These are phyloP conservation scores for Populus hybrid DNA, from an alignment of 441 rosid genomes.

Conservation along the genomic window DNA sequence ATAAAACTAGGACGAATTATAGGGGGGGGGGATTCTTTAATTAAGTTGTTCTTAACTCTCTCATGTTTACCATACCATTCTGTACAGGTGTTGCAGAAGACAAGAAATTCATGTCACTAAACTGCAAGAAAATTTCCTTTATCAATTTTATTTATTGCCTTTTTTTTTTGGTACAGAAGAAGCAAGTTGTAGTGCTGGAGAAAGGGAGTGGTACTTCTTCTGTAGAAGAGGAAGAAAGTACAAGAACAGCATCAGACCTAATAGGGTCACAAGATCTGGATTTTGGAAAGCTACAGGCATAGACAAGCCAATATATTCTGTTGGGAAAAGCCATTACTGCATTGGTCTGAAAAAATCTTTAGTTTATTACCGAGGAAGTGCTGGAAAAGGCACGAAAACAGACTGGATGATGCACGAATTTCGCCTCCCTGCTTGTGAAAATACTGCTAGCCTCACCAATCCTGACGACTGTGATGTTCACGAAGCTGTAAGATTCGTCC, in stretches of 20 bases:
- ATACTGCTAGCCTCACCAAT: not conserved
- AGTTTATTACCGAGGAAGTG: conserved; percentile 47
- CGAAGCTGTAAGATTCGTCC: conserved; percentile 33
- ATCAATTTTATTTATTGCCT: not conserved
- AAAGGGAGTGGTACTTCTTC: conserved; percentile 40
- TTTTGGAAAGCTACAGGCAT: conserved; percentile 63
- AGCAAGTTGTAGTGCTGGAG: conserved; percentile 8
- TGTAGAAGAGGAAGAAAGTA: conserved; percentile 51
- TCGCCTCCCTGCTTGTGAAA: conserved; percentile 33
- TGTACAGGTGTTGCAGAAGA: not conserved
- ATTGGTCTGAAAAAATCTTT: conserved; percentile 44
- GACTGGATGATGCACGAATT: conserved; percentile 69
- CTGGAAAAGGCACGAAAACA: conserved; percentile 53
- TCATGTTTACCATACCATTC: not conserved
- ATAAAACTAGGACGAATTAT: no score
- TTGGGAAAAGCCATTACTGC: conserved; percentile 14
- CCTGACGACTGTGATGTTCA: conserved; percentile 5
- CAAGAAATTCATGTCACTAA: not conserved
- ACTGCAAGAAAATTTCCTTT: not conserved
- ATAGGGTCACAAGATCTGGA: conserved; percentile 52
- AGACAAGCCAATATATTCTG: conserved; percentile 39
- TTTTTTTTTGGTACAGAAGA: not conserved
- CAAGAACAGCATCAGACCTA: conserved; percentile 49
- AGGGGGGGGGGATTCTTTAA: not conserved
- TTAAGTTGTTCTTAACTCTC: not conserved